A percentile compares a stretch with the other conserved stretches of the same genome.
phyloP scores from a whole-genome alignment of 495 filamentous ascomycete species.

The Aspergillus biplanus region DNA sequence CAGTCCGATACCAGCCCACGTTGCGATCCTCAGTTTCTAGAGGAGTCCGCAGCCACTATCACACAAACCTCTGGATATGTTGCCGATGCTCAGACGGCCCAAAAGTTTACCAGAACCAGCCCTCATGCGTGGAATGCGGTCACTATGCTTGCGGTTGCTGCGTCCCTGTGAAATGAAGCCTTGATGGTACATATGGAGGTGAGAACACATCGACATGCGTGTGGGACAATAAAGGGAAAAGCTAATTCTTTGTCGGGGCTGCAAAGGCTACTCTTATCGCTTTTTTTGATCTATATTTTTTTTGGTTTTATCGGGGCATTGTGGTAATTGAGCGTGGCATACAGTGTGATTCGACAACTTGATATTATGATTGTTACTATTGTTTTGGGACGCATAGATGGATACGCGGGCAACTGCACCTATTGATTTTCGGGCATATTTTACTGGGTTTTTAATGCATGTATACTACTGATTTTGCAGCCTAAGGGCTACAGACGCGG shows the following conservation, averaged over 20 bases:
- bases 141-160: conserved; percentile 38
- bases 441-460: background rate
- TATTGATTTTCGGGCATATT: background rate
- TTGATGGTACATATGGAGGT: conserved; percentile 19
- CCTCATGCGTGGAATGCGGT: conserved; percentile 36
- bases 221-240: background rate
- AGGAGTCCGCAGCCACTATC: background rate
- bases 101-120: conserved; percentile 41
- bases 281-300: background rate
- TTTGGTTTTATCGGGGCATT: background rate
- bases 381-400: conserved; percentile 8
- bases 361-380: background rate
- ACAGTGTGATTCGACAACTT: conserved; percentile 6
- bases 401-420: conserved; percentile 3
- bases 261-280: background rate
- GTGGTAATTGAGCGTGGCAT: conserved; percentile 4
- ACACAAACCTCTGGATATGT: conserved; percentile 41
- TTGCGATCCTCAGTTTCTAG: background rate
- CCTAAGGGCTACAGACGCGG: background rate
- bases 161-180: conserved; percentile 35
- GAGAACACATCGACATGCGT: conserved; percentile 2
- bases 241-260: conserved; percentile 4
- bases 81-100: conserved; percentile 47
- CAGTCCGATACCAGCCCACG: background rate
- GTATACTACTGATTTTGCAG: conserved; percentile 12